Evolutionary conservation across 2,329 filamentous ascomycete species (phyloP).

Genomic region (Aspergillus pseudoglaucus): DNA sequence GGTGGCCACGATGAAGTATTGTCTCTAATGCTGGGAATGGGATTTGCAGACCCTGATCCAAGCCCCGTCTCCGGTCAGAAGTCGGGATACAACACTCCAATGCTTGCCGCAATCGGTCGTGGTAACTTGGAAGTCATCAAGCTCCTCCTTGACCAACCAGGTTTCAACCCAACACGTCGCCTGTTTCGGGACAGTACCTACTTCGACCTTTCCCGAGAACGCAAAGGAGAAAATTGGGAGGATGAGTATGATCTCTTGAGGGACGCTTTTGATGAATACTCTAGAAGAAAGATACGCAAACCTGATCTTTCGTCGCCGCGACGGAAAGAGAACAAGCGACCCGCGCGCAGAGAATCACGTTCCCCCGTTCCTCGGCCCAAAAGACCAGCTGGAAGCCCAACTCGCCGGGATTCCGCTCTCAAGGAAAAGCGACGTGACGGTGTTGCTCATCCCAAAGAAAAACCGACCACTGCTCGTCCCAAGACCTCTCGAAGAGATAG

Average conservation of each 20-base stretch:
- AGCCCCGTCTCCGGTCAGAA: slow-evolving; percentile 53
- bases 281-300: slow-evolving; percentile 28
- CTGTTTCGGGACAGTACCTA: slow-evolving; percentile 73
- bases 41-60: slow-evolving; percentile 62
- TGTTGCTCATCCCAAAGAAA: slow-evolving; percentile 19
- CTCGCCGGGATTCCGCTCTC: slow-evolving; percentile 17
- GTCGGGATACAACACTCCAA: slow-evolving; percentile 76
- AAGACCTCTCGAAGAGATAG: slow-evolving; percentile 20
- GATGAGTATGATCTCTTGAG: slow-evolving; percentile 79
- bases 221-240: slow-evolving; percentile 82
- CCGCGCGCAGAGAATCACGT: slow-evolving; percentile 29
- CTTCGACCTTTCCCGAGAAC: slow-evolving; percentile 75
- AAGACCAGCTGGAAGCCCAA: slow-evolving; percentile 27
- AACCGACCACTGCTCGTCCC: slow-evolving; percentile 13
- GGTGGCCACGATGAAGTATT: slow-evolving; percentile 86
- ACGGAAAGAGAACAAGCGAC: slow-evolving; percentile 31
- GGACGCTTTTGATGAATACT: slow-evolving; percentile 45
- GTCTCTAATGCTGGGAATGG: slow-evolving; percentile 66
- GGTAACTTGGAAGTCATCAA: slow-evolving; percentile 78
- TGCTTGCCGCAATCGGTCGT: slow-evolving; percentile 88
- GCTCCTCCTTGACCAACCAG: slow-evolving; percentile 66
- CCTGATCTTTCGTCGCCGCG: slow-evolving; percentile 32
- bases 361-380: slow-evolving; percentile 32
- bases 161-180: slow-evolving; percentile 73
- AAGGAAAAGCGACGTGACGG: slow-evolving; percentile 24